These are phyloP conservation scores for Pichia sp. DNA, from an alignment of 1,139 yeast species.

Conservation along the genomic window DNA sequence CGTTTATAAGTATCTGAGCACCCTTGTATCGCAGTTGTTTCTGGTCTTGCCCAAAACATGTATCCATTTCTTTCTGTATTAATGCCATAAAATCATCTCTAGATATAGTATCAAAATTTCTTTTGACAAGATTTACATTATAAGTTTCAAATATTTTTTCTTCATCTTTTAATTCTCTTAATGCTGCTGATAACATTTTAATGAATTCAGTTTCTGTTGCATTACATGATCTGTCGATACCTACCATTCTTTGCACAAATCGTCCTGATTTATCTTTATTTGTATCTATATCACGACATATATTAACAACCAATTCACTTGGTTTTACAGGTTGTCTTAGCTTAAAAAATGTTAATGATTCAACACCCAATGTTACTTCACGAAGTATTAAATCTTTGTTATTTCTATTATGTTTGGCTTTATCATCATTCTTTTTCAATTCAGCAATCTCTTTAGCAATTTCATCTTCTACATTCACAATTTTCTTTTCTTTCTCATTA, in stretches of 20 bases:
- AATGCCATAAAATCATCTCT: constrained; percentile 42
- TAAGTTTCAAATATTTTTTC: constrained; percentile 38
- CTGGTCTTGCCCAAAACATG: neutral
- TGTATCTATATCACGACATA: constrained; percentile 56
- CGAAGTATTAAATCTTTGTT: constrained; percentile 44
- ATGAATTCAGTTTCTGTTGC: constrained; percentile 64
- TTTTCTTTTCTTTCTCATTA: constrained; percentile 26
- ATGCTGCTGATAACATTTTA: constrained; percentile 40
- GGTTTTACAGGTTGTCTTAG: constrained; percentile 76
- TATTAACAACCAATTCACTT: constrained; percentile 53
- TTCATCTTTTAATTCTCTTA: constrained; percentile 15
- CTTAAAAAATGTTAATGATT: constrained; percentile 79
- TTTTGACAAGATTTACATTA: constrained; percentile 73
- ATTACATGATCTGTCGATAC: constrained; percentile 69
- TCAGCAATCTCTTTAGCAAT: constrained; percentile 54
- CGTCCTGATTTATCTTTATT: constrained; percentile 54
- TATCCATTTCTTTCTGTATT: constrained; percentile 3
- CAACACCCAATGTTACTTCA: constrained; percentile 70
- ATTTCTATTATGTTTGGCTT: constrained; percentile 38
- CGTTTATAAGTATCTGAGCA: constrained; percentile 71
- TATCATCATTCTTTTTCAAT: constrained; percentile 29
- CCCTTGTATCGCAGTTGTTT: constrained; percentile 65
- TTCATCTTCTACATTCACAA: constrained; percentile 58
- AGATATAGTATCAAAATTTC: constrained; percentile 71
- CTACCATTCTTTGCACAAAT: constrained; percentile 73